phyloP scores from a whole-genome alignment of 176 grass and related monocot genomes.

The Hyparrhenia diplandra region DNA sequence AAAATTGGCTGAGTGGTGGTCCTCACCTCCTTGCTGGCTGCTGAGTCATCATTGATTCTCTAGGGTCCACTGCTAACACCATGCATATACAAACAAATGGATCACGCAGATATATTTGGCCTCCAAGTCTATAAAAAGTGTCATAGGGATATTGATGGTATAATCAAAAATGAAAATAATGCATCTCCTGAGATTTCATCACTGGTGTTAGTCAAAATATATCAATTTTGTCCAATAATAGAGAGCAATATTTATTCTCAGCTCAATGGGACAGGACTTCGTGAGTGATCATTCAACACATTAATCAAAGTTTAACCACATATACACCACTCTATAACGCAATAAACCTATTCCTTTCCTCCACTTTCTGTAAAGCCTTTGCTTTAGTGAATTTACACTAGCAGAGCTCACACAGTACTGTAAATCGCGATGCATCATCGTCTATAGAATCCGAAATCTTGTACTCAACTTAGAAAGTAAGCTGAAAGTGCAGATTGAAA shows the following conservation, averaged over 20 bases:
- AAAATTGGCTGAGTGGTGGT: neutral
- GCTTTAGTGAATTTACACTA: neutral
- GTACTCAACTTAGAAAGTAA: neutral
- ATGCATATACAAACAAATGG: neutral
- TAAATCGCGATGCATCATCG: neutral
- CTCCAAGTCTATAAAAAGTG: constrained; percentile 14
- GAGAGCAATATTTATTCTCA: neutral
- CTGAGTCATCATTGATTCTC: neutral
- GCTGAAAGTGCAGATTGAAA: neutral
- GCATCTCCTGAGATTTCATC: neutral
- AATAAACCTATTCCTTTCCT: neutral
- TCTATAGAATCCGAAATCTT: neutral
- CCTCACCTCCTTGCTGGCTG: neutral
- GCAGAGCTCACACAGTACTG: neutral
- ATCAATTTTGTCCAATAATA: neutral
- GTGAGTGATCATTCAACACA: neutral
- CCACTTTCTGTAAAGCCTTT: neutral
- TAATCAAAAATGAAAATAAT: too few relatives aligned
- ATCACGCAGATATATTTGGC: too few relatives aligned
- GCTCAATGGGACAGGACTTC: neutral
- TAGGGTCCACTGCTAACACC: neutral
- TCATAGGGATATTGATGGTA: neutral
- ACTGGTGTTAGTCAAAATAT: neutral
- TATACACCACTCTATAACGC: neutral
- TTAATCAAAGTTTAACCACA: neutral